A percentile compares a stretch with the other conserved stretches of the same genome.
Conservation (phyloP, 768 basidiomycete species). For the Mrakia blollopis region DNA sequence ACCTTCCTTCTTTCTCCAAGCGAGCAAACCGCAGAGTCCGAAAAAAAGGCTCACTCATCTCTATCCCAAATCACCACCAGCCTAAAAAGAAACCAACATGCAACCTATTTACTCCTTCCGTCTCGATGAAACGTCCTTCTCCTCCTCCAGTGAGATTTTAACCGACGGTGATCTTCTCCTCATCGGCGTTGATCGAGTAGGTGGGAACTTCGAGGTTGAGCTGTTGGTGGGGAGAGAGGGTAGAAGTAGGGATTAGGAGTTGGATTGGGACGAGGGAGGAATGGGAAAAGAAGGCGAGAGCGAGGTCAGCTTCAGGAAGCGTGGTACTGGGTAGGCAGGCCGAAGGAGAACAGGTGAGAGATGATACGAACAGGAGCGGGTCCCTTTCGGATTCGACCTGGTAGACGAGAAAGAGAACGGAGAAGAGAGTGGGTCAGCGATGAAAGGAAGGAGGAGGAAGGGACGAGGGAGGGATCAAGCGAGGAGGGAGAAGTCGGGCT, state of each 20-base stretch:
- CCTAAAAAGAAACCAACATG: background rate
- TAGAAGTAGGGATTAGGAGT: no score
- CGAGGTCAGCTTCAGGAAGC: background rate
- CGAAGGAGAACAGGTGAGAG: slow-evolving; percentile 10
- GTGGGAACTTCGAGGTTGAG: slow-evolving; percentile 91
- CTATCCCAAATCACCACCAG: background rate
- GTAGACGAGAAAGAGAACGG: slow-evolving; percentile 39
- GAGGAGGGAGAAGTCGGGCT: slow-evolving; percentile 39
- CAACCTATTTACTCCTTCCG: background rate
- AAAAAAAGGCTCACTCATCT: slow-evolving; percentile 13
- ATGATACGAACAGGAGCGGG: slow-evolving; percentile 75
- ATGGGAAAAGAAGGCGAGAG: background rate
- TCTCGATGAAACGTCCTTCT: background rate
- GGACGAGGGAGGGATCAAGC: background rate
- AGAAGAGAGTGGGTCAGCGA: slow-evolving; percentile 55
- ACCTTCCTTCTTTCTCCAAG: background rate
- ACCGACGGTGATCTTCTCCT: slow-evolving; percentile 30
- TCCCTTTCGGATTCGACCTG: slow-evolving; percentile 91
- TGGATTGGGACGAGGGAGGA: background rate
- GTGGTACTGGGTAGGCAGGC: background rate
- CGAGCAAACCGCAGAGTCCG: background rate
- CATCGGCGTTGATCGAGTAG: slow-evolving; percentile 67
- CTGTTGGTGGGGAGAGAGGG: slow-evolving; percentile 45
- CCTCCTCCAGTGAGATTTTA: slow-evolving; percentile 9
- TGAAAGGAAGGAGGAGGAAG: background rate